A percentile compares a stretch with the other conserved stretches of the same genome.
Evolutionary conservation across 2,329 filamentous ascomycete species (phyloP).

Genomic region (Phialemonium atrogriseum): DNA sequence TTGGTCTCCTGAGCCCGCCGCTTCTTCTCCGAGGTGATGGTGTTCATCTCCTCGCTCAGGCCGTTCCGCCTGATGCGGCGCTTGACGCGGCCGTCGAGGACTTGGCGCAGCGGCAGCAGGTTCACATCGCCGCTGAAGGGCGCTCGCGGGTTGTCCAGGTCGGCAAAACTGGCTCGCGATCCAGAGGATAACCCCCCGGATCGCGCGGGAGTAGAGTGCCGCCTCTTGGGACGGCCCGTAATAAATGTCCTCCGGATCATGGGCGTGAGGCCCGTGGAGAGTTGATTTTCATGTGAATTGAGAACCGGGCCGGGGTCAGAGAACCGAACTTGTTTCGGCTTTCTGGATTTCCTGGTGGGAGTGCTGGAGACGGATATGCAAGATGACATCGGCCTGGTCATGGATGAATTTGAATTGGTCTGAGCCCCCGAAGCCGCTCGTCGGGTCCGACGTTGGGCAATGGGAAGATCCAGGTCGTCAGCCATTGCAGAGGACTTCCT

Average conservation of each 20-base stretch:
- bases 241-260: conserved; percentile 46
- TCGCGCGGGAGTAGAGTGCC: conserved; percentile 34
- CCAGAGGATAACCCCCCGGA: background rate
- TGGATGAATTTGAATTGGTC: conserved; percentile 9
- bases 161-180: background rate
- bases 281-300: conserved; percentile 11
- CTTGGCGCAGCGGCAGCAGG: conserved; percentile 43
- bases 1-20: conserved; percentile 27
- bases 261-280: conserved; percentile 48
- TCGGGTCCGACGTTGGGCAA: conserved; percentile 47
- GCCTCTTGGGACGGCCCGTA: conserved; percentile 23
- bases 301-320: conserved; percentile 44
- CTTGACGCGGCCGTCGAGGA: conserved; percentile 48
- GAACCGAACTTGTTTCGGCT: conserved; percentile 47
- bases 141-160: conserved; percentile 9
- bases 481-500: conserved; percentile 19
- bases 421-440: conserved; percentile 27
- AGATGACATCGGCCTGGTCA: background rate
- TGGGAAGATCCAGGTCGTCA: conserved; percentile 35
- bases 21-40: conserved; percentile 38
- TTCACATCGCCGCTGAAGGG: conserved; percentile 28
- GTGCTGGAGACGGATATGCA: conserved; percentile 14
- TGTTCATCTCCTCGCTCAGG: conserved; percentile 50
- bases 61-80: conserved; percentile 47
- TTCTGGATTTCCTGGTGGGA: conserved; percentile 17